These are phyloP conservation scores for Prunus persica DNA, from an alignment of 306 rosid genomes.

Conservation along the genomic window Prunus_persica_NCBIv2 NC_034016.1:19142501-19143000, in stretches of 20 bases:
- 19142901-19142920: neutral
- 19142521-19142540: constrained; percentile 79
- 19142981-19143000: neutral
- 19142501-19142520: constrained; percentile 70
- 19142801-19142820: constrained; percentile 24
- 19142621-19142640: constrained; percentile 94
- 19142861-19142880: neutral
- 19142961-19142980: constrained; percentile 4
- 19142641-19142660: constrained; percentile 71
- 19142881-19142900: neutral
- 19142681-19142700: constrained; percentile 38
- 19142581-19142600: constrained; percentile 91
- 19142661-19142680: constrained; percentile 74
- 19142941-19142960: neutral
- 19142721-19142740: constrained; percentile 15
- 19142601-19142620: constrained; percentile 99
- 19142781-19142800: neutral
- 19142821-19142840: constrained; percentile 29
- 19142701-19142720: constrained; percentile 14
- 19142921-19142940: neutral
- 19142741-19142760: constrained; percentile 23
- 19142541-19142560: constrained; percentile 92
- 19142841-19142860: neutral
- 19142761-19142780: constrained; percentile 13
- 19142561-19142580: constrained; percentile 85